phyloP scores from a whole-genome alignment of 2,329 filamentous ascomycete genomes.

The Ceratocystis smalleyi region DNA sequence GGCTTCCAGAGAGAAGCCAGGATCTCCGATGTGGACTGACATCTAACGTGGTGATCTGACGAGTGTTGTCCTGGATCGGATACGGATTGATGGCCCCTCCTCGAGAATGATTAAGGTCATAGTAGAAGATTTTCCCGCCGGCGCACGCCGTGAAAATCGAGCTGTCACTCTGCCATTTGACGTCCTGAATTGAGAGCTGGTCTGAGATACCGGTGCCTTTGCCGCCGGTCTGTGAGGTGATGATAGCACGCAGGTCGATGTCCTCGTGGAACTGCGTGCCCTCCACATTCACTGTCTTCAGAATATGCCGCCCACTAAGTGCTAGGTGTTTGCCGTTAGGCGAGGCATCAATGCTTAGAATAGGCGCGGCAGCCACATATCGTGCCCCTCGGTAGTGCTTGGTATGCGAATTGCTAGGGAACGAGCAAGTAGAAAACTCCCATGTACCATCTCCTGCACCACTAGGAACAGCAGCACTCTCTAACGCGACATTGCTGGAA shows the following conservation, averaged over 20 bases:
- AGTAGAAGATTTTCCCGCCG: conserved; percentile 49
- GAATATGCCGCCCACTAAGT: conserved; percentile 43
- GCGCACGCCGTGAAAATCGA: conserved; percentile 48
- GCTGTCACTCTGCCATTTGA: conserved; percentile 41
- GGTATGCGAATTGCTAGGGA: conserved; percentile 27
- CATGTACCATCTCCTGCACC: conserved; percentile 20
- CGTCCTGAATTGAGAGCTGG: conserved; percentile 48
- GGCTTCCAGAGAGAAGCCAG: conserved; percentile 45
- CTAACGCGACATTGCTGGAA: conserved; percentile 31
- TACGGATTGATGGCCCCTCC: conserved; percentile 32
- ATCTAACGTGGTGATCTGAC: conserved; percentile 48
- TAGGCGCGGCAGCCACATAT: conserved; percentile 36
- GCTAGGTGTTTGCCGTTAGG: conserved; percentile 41
- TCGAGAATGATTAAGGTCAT: conserved; percentile 40
- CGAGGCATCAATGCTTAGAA: conserved; percentile 43
- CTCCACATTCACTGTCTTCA: conserved; percentile 44
- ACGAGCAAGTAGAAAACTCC: conserved; percentile 3
- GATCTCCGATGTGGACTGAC: conserved; percentile 44
- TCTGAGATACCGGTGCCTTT: conserved; percentile 28
- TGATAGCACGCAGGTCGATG: conserved; percentile 41
- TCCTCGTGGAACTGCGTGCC: conserved; percentile 39
- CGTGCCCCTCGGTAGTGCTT: conserved; percentile 40
- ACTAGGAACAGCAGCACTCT: conserved; percentile 25
- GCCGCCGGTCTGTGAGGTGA: conserved; percentile 34
- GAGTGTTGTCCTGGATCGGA: conserved; percentile 44